Conservation (phyloP, 1,284 basidiomycete species). For the Fomitopsis schrenkii region DNA sequence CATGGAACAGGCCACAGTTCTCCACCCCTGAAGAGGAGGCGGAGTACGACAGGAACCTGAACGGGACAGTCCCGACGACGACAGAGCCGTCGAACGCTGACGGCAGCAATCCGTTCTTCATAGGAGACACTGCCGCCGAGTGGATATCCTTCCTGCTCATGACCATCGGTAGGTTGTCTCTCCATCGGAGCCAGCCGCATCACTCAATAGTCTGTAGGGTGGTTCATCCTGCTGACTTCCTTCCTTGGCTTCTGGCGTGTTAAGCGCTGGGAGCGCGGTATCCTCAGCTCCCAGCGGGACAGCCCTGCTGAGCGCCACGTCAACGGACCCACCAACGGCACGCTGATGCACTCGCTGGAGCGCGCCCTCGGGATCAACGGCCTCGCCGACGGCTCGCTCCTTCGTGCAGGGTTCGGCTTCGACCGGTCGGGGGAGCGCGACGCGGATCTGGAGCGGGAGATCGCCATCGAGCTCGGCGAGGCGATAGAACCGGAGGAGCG, state of each 20-base stretch:
- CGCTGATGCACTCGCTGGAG: constrained; percentile 35
- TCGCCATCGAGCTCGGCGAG: constrained; percentile 7
- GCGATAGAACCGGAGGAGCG: constrained; percentile 14
- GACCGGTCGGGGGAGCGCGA: constrained; percentile 25
- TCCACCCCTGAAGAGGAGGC: constrained; percentile 46
- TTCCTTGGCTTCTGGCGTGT: constrained; percentile 90
- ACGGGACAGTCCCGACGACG: constrained; percentile 21
- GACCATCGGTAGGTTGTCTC: constrained; percentile 63
- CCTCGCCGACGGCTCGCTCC: constrained; percentile 39
- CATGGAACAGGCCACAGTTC: constrained; percentile 32
- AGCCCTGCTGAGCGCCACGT: constrained; percentile 23
- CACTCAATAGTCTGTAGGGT: constrained; percentile 43
- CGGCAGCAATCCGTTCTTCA: constrained; percentile 13
- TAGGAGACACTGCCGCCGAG: constrained; percentile 61
- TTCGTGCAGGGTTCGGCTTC: constrained; percentile 45
- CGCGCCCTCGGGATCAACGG: constrained; percentile 41
- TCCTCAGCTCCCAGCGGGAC: constrained; percentile 40
- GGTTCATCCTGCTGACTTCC: constrained; percentile 89
- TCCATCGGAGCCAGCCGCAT: not conserved
- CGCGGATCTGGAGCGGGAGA: constrained; percentile 16
- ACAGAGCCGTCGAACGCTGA: constrained; percentile 4
- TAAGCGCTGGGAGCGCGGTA: constrained; percentile 80
- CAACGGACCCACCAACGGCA: constrained; percentile 14
- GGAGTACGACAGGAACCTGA: constrained; percentile 36
- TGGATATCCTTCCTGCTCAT: constrained; percentile 94